phyloP scores from a whole-genome alignment of 495 filamentous ascomycete species.

The Penicillium cataractarum region DNA sequence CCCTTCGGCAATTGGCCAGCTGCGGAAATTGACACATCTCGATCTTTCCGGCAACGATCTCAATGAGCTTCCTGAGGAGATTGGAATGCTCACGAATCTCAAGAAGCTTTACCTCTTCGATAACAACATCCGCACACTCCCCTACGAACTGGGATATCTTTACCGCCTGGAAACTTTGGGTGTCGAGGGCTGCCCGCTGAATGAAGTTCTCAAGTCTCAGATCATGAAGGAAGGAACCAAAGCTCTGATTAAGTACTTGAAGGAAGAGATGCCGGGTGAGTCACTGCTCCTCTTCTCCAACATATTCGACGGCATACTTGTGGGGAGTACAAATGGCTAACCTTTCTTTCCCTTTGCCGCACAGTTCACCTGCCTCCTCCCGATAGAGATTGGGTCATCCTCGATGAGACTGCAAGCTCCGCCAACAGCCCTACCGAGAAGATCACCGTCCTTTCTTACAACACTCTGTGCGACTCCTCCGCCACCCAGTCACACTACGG shows the following conservation, averaged over 20 bases:
- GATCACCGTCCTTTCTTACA: slow-evolving; percentile 86
- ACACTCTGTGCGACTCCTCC: slow-evolving; percentile 90
- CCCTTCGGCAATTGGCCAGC: slow-evolving; percentile 74
- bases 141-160: slow-evolving; percentile 84
- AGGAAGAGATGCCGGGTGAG: slow-evolving; percentile 81
- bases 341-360: slow-evolving; percentile 4
- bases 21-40: slow-evolving; percentile 76
- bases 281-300: slow-evolving; percentile 15
- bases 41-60: slow-evolving; percentile 90
- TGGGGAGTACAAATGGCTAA: slow-evolving; percentile 9
- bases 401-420: slow-evolving; percentile 59
- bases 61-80: slow-evolving; percentile 80
- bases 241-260: slow-evolving; percentile 77
- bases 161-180: slow-evolving; percentile 86
- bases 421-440: slow-evolving; percentile 51
- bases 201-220: slow-evolving; percentile 69
- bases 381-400: slow-evolving; percentile 70
- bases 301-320: not conserved
- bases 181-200: slow-evolving; percentile 87
- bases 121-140: slow-evolving; percentile 80
- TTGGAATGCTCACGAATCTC: slow-evolving; percentile 93
- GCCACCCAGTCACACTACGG: slow-evolving; percentile 83
- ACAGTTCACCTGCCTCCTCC: slow-evolving; percentile 65
- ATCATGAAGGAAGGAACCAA: slow-evolving; percentile 86
- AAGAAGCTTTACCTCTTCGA: slow-evolving; percentile 81